Conservation (phyloP, 1,139 yeast species). For the Kurtzmaniella quercitrusa region DNA sequence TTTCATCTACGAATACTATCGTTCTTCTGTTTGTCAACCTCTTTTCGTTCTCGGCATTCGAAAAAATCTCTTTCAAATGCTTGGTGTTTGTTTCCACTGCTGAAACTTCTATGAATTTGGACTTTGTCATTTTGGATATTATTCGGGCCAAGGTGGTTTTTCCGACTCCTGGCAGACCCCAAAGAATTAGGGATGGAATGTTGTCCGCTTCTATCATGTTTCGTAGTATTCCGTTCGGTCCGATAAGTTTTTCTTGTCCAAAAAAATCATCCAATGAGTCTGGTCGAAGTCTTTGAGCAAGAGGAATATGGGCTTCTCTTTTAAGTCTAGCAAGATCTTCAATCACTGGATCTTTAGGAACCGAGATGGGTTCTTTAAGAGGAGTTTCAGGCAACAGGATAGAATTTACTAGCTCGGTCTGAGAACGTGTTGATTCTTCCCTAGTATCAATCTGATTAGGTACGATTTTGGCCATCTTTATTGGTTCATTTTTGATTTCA, state of each 20-base stretch:
- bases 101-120: conserved; percentile 72
- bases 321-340: conserved; percentile 25
- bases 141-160: conserved; percentile 75
- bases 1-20: conserved; percentile 84
- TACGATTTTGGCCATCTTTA: too few species aligned
- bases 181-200: conserved; percentile 80
- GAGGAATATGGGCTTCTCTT: conserved; percentile 55
- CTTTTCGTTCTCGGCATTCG: conserved; percentile 66
- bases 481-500: too few species aligned
- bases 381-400: too few species aligned
- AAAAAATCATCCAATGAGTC: conserved; percentile 65
- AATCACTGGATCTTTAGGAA: too few species aligned
- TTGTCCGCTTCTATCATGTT: conserved; percentile 59
- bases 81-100: conserved; percentile 76
- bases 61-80: conserved; percentile 69
- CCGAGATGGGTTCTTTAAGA: too few species aligned
- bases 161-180: conserved; percentile 98
- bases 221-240: conserved; percentile 65
- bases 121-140: conserved; percentile 49
- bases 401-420: too few species aligned
- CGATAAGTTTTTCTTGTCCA: conserved; percentile 84
- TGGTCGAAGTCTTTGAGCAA: conserved; percentile 87
- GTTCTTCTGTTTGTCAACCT: conserved; percentile 66
- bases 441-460: too few species aligned
- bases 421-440: too few species aligned